Percentiles rank a stretch among this genome's conserved stretches.
phyloP scores from a whole-genome alignment of 441 rosid genomes.

The Euphorbia neoarborescens region DNA sequence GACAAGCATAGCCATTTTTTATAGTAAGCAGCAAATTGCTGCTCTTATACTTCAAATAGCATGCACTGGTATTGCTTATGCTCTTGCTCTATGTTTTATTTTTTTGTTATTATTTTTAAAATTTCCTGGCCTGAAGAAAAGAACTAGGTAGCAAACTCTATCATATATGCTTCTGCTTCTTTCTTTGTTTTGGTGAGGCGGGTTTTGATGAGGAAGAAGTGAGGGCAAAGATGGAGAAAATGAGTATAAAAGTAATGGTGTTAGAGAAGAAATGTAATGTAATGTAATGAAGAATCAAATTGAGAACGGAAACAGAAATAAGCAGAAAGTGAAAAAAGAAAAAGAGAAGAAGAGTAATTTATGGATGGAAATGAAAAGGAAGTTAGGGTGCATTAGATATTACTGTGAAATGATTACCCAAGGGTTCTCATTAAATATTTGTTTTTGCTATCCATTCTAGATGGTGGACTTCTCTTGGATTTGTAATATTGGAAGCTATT shows the following conservation, averaged over 20 bases:
- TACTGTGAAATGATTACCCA: no score
- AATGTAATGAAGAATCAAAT: constrained; percentile 54
- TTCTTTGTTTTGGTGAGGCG: background rate
- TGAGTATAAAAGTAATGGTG: constrained; percentile 60
- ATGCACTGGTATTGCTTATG: background rate
- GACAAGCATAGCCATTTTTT: constrained; percentile 1
- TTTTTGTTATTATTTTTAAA: no score
- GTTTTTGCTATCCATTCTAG: constrained; percentile 34
- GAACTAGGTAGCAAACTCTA: no score
- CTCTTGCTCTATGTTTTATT: background rate
- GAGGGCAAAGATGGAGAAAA: constrained; percentile 42
- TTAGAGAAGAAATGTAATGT: constrained; percentile 38
- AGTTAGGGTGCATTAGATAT: constrained; percentile 61
- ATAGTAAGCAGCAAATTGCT: background rate
- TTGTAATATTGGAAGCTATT: constrained; percentile 71
- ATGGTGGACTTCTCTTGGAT: constrained; percentile 92
- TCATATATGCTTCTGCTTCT: no score
- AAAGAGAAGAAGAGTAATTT: constrained; percentile 42
- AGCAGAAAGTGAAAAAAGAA: constrained; percentile 25
- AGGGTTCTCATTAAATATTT: constrained; percentile 11
- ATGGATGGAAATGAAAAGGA: constrained; percentile 83
- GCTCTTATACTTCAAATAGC: background rate
- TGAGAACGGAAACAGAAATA: constrained; percentile 24
- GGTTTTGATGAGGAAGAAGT: constrained; percentile 25
- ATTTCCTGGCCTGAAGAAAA: no score